Conservation (phyloP, 2,329 filamentous ascomycete species). For the Alternaria ethzedia region DNA sequence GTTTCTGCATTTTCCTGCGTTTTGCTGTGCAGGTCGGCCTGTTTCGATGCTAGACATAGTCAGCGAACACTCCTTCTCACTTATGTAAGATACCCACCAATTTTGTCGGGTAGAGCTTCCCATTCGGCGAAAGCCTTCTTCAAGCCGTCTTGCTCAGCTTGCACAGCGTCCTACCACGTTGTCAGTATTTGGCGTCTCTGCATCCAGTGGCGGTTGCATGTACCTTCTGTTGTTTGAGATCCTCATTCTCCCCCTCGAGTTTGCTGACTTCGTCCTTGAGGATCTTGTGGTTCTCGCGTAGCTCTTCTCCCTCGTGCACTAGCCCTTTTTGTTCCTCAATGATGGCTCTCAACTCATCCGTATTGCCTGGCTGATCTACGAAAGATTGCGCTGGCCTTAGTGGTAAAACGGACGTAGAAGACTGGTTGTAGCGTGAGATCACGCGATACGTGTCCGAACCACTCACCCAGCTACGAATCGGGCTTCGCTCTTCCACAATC, state of each 20-base stretch:
- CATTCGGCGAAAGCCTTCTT: constrained; percentile 72
- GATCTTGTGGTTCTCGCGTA: constrained; percentile 41
- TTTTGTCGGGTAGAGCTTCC: constrained; percentile 71
- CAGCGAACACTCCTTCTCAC: constrained; percentile 22
- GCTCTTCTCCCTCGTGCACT: constrained; percentile 44
- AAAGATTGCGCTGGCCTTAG: constrained; percentile 71
- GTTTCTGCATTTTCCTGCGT: constrained; percentile 51
- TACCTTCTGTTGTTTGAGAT: constrained; percentile 15
- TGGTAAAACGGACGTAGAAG: constrained; percentile 70
- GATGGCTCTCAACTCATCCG: constrained; percentile 66
- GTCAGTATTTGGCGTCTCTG: not conserved
- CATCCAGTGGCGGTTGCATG: not conserved
- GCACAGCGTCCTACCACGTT: constrained; percentile 47
- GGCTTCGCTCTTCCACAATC: constrained; percentile 61
- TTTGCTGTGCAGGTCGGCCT: constrained; percentile 55
- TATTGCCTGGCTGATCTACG: constrained; percentile 78
- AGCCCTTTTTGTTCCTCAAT: constrained; percentile 58
- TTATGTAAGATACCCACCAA: constrained; percentile 59
- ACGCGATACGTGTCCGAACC: constrained; percentile 64
- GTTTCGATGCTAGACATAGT: constrained; percentile 47
- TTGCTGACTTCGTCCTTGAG: constrained; percentile 37
- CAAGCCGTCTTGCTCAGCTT: constrained; percentile 68
- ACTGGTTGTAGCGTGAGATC: constrained; percentile 77
- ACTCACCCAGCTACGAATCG: constrained; percentile 73
- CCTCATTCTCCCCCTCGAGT: constrained; percentile 28